Evolutionary conservation across 2,329 filamentous ascomycete genomes (phyloP), one percentile per base, ranked within the genome.

Genomic region (Sarocladium oryzae): DNA sequence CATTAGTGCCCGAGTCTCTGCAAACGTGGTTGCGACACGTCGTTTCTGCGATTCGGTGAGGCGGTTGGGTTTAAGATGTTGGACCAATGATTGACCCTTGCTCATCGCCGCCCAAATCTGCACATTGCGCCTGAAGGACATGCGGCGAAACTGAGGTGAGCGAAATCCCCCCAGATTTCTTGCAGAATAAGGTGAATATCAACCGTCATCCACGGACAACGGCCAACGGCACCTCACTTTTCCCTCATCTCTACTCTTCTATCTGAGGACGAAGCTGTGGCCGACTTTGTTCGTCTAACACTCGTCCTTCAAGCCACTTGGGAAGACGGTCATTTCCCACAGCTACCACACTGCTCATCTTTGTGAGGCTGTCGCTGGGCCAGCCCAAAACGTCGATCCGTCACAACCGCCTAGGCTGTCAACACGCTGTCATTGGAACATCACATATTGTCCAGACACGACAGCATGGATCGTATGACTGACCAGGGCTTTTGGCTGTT

Each of bases 21-120:
- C 43, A 48, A 48, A 48, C 28, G 16, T 32, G 20, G 28, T 48
- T n/a, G 26, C 43, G 43, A 48, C 43, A 48, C 43, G 43, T 48
- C 21, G 26, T 16, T 15, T 7, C 11, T 43, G 40, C 23, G 21
- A 7, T 16, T n/a, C 26, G 7, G 11, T 26, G 40, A 43, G 43
- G 43, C 43, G 16, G 43, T 20, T 18, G n/a, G 26, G 28, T 20
- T n/a, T 48, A 7, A 7, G 28, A 30, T n/a, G 13, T 30, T 30
- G 28, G 16, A 18, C 26, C 43, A 33, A 48, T 33, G 9, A n/a
- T 21, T 6, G 6, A 4, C 9, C 6, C 13, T 4, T 6, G 10
- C 11, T 10, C 37, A n/a, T 30, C 40, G 16, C 43, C 16, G 43
- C 43, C 43, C 43, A 48, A 48, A 48, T 8, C 28, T 32, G 26